Evolutionary conservation across 108 stramenopile genomes (phyloP).

Genomic region (Nitzschia inconspicua): DNA sequence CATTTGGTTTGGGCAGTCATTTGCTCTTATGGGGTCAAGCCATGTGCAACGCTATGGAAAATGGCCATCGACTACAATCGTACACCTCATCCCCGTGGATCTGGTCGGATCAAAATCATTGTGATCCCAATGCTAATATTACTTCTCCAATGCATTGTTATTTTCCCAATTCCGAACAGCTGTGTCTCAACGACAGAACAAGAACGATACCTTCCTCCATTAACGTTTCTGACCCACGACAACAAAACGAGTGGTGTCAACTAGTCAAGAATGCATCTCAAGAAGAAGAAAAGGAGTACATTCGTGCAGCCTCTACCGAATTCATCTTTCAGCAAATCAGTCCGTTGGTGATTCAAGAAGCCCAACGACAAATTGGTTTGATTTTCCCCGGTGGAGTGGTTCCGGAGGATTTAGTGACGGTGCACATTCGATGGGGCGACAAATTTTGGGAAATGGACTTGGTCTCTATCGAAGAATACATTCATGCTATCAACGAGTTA

Average conservation of each 20-base stretch:
- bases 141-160: constrained; percentile 41
- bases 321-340: constrained; percentile 45
- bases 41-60: constrained; percentile 48
- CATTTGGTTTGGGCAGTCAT: constrained; percentile 45
- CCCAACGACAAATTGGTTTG: constrained; percentile 42
- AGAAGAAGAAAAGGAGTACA: neutral
- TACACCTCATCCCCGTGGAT: constrained; percentile 24
- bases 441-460: constrained; percentile 64
- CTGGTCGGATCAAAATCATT: constrained; percentile 45
- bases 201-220: neutral
- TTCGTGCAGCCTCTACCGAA: constrained; percentile 44
- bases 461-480: constrained; percentile 40
- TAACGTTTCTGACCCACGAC: constrained; percentile 21
- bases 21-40: constrained; percentile 46
- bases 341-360: constrained; percentile 53
- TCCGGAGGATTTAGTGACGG: constrained; percentile 48
- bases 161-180: constrained; percentile 39
- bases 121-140: constrained; percentile 3
- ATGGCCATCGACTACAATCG: constrained; percentile 5
- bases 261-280: neutral
- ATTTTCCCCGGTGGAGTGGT: constrained; percentile 26
- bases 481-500: constrained; percentile 35
- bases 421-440: constrained; percentile 69
- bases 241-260: constrained; percentile 6
- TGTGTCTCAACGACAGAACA: constrained; percentile 9